Evolutionary conservation across 129 eudicot genomes (phyloP), one percentile per base, ranked within the genome.

Genomic region (Lactuca sativa): DNA sequence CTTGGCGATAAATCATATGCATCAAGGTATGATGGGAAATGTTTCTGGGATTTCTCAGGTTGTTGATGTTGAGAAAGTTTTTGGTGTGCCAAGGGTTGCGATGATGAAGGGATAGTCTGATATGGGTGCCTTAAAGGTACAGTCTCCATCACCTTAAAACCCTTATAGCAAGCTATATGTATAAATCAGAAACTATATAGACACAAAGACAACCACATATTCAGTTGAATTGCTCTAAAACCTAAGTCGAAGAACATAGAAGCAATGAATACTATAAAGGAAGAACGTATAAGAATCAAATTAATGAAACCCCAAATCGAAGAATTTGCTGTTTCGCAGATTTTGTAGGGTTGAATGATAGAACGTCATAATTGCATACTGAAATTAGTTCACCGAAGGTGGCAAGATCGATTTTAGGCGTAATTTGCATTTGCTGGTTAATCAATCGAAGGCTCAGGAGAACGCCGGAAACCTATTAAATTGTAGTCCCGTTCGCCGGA

Each of bases 11-110:
- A 38, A n/a, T 79, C 80, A 0, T 61, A 4, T 15, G 76, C 37
- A 4, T 84, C 81, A 16, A 51, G 72, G 52, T 82, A 86, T 4
- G 88, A 78, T 14, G 86, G 89, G 59, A 70, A 90, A 21, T 38
- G 47, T 62, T 77, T 66, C 4, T 53, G 47, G 6, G 82, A 74
- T 59, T 80, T 83, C 2, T 65, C 17, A 7, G 7, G 44, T 62
- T 76, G 63, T 52, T 58, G 52, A 4, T 48, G 66, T 37, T 61
- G 18, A 40, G 47, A 40, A 12, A 5, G 52, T 67, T 66, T 1
- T 66, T 58, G 61, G 32, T 62, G 81, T n/a, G 31, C 54, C 38
- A 64, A 18, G n/a, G 72, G 25, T 57, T 75, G 59, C 7, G 73
- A 64, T 32, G 62, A 64, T 4, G 59, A 36, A 63, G 72, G 72